A percentile compares a stretch with the other conserved stretches of the same genome.
These are phyloP conservation scores for Bauhinia variegata DNA, from an alignment of 306 rosid genomes.

Conservation along the genomic window DNA sequence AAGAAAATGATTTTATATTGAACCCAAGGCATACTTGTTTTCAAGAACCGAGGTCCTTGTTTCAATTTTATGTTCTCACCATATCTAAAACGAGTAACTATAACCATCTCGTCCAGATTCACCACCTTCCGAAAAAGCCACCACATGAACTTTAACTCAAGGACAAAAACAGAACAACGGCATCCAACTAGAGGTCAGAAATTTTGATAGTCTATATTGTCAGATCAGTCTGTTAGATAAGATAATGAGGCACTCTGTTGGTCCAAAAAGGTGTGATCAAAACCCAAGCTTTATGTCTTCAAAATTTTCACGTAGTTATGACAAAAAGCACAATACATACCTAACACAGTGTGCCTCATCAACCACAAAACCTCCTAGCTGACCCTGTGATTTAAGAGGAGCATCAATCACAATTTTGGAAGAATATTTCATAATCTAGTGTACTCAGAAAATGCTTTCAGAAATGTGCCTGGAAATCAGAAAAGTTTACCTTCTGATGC, in stretches of 20 bases:
- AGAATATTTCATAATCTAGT: conserved; percentile 29
- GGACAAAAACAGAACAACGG: conserved; percentile 14
- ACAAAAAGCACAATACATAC: conserved; percentile 44
- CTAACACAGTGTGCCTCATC: conserved; percentile 99
- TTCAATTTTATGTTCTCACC: conserved; percentile 23
- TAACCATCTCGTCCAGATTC: conserved; percentile 20
- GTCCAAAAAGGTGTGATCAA: conserved; percentile 29
- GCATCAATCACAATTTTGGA: conserved; percentile 35
- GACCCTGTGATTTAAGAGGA: conserved; percentile 69
- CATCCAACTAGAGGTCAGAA: conserved; percentile 30
- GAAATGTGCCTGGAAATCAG: conserved; percentile 34
- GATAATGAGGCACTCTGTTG: conserved; percentile 21
- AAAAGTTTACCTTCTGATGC: conserved; percentile 67
- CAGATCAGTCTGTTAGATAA: conserved; percentile 15
- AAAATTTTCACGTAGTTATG: conserved; percentile 8
- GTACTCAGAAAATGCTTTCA: conserved; percentile 9
- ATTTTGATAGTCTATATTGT: conserved; percentile 27
- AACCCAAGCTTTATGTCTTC: conserved; percentile 13
- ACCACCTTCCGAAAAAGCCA: conserved; percentile 6
- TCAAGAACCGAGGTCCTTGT: conserved; percentile 21
- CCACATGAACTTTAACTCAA: conserved; percentile 30
- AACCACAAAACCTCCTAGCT: conserved; percentile 82
- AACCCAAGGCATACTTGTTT: conserved; percentile 20
- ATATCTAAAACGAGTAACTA: conserved; percentile 9
- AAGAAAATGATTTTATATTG: conserved; percentile 24